Evolutionary conservation across 345 rosid genomes (phyloP).

Genomic region (Sonneratia caseolaris): DNA sequence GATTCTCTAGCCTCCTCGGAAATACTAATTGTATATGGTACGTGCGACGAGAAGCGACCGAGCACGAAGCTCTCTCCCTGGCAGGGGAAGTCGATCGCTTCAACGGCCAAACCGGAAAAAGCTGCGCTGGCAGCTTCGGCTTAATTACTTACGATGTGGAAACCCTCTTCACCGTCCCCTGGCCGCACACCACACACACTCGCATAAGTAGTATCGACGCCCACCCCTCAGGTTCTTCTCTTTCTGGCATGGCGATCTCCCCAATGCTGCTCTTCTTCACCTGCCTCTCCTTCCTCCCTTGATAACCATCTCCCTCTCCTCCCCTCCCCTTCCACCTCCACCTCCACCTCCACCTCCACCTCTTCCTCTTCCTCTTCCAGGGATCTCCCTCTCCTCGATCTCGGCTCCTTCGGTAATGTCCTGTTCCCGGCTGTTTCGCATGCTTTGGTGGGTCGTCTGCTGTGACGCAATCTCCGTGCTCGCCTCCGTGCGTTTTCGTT

Average conservation of each 20-base stretch:
- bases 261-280: conserved; percentile 25
- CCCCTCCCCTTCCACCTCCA: background rate
- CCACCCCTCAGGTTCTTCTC: background rate
- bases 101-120: conserved; percentile 9
- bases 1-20: too few relatives aligned
- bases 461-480: too few relatives aligned
- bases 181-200: background rate
- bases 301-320: background rate
- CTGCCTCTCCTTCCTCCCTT: conserved; percentile 1
- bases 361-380: background rate
- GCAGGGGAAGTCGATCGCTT: background rate
- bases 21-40: too few relatives aligned
- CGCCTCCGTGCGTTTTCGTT: too few relatives aligned
- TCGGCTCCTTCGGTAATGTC: conserved; percentile 1
- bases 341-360: background rate
- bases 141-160: background rate
- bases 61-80: too few relatives aligned
- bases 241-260: conserved; percentile 35
- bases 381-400: background rate
- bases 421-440: background rate
- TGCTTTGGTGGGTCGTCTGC: background rate
- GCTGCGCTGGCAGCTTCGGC: background rate
- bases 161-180: background rate
- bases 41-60: too few relatives aligned
- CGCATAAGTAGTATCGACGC: conserved; percentile 7